Conservation (phyloP, 805 yeast genomes). For the Vanderwaltozyma yarrowii region DNA sequence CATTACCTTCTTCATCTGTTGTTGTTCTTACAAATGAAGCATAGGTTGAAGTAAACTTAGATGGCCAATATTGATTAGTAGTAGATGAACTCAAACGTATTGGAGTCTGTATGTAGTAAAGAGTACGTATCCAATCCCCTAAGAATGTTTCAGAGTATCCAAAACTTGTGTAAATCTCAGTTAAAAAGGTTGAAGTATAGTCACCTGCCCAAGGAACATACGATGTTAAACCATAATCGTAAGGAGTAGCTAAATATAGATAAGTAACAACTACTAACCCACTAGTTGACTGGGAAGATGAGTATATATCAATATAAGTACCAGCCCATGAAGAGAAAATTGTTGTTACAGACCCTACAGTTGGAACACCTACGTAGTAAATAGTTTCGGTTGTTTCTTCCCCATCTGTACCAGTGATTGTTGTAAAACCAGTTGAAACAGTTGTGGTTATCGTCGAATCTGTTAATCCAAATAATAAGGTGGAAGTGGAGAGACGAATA, state of each 20-base stretch:
- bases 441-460: not conserved
- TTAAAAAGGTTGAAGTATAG: not conserved
- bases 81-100: not conserved
- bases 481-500: not conserved
- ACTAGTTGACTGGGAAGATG: not conserved
- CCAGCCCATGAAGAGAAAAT: constrained; percentile 1
- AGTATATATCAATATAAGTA: not conserved
- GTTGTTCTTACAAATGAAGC: not conserved
- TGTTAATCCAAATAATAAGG: not conserved
- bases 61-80: not conserved
- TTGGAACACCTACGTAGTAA: not conserved
- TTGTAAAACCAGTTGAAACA: not conserved
- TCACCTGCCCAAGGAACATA: constrained; percentile 1
- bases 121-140: not conserved
- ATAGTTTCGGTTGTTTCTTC: not conserved
- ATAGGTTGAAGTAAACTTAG: not conserved
- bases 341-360: not conserved
- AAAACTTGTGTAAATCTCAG: not conserved
- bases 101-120: constrained; percentile 1
- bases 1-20: not conserved
- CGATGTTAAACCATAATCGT: not conserved
- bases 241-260: not conserved
- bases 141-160: not conserved
- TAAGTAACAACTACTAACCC: not conserved
- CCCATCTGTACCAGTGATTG: not conserved